These are phyloP conservation scores for Phytophthora quininea DNA, from an alignment of 352 stramenopile species.

Conservation along the genomic window DNA sequence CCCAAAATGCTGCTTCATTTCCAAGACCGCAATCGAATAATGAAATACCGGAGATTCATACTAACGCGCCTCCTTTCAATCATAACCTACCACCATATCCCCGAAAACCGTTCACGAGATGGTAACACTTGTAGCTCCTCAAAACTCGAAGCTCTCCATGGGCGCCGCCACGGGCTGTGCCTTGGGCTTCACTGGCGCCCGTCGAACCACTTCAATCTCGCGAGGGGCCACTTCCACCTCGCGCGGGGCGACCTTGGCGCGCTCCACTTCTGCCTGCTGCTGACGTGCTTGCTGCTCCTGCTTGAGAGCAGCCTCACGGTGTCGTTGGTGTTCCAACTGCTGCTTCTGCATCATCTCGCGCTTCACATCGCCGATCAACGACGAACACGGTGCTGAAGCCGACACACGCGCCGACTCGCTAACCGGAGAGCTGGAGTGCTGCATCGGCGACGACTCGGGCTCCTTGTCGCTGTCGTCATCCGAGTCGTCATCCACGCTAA, in stretches of 20 bases:
- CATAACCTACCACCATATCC: conserved; percentile 15
- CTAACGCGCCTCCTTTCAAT: conserved; percentile 29
- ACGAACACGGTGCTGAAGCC: conserved; percentile 47
- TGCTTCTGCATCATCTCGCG: conserved; percentile 72
- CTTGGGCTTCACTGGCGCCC: conserved; percentile 33
- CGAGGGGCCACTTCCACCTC: conserved; percentile 44
- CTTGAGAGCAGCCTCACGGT: conserved; percentile 61
- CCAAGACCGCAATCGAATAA: not conserved
- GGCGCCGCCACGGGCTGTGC: conserved; percentile 12
- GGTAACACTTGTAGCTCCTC: conserved; percentile 24
- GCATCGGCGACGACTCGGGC: conserved; percentile 27
- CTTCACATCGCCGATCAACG: conserved; percentile 69
- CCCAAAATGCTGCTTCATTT: not conserved
- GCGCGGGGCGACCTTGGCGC: conserved; percentile 28
- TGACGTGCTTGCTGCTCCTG: conserved; percentile 50
- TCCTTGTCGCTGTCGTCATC: conserved; percentile 37
- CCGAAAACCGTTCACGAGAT: not conserved
- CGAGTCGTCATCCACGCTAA: conserved; percentile 44
- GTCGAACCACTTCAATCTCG: conserved; percentile 52
- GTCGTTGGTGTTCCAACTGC: conserved; percentile 65
- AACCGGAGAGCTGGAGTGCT: not conserved
- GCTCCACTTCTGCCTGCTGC: conserved; percentile 42
- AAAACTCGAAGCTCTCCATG: conserved; percentile 54
- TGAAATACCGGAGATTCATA: conserved; percentile 19
- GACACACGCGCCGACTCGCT: conserved; percentile 6